Percentiles rank a stretch among this genome's conserved stretches.
Evolutionary conservation across 2,329 filamentous ascomycete genomes (phyloP).

Genomic region (Pseudocercospora macadamiae): DNA sequence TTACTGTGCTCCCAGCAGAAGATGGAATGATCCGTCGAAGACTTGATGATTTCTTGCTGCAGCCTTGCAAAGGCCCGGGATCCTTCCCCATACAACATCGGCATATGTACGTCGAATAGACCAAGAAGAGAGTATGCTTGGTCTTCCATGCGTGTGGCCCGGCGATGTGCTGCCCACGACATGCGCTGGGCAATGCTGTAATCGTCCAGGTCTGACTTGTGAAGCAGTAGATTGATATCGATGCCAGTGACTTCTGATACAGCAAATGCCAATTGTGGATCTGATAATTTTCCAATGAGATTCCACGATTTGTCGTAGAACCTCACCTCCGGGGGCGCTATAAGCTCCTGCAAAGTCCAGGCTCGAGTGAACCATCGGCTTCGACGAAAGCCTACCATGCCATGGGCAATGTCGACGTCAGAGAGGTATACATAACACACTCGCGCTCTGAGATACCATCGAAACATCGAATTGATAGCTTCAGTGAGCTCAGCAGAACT

Average conservation of each 20-base stretch:
- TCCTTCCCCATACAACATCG: too few relatives aligned
- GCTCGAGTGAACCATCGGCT: constrained; percentile 8
- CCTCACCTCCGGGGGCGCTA: constrained; percentile 2
- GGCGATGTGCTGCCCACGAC: constrained; percentile 3
- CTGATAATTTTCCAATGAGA: neutral
- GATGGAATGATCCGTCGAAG: constrained; percentile 8
- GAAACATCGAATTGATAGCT: constrained; percentile 24
- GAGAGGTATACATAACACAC: constrained; percentile 24
- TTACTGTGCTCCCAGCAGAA: constrained; percentile 5
- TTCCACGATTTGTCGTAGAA: constrained; percentile 4
- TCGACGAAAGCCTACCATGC: neutral
- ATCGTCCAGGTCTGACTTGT: neutral
- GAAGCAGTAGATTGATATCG: neutral
- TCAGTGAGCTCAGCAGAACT: constrained; percentile 24
- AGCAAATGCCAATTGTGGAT: neutral
- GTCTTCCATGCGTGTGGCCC: neutral
- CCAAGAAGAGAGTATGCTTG: too few relatives aligned
- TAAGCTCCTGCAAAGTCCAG: constrained; percentile 11
- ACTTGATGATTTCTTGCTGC: constrained; percentile 10
- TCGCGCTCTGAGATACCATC: constrained; percentile 19
- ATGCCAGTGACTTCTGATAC: neutral
- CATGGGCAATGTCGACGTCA: neutral
- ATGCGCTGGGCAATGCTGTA: constrained; percentile 12
- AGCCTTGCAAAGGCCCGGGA: too few relatives aligned
- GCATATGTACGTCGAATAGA: too few relatives aligned